phyloP scores from a whole-genome alignment of 768 basidiomycete species.

The Pleurotus ostreatus region DNA sequence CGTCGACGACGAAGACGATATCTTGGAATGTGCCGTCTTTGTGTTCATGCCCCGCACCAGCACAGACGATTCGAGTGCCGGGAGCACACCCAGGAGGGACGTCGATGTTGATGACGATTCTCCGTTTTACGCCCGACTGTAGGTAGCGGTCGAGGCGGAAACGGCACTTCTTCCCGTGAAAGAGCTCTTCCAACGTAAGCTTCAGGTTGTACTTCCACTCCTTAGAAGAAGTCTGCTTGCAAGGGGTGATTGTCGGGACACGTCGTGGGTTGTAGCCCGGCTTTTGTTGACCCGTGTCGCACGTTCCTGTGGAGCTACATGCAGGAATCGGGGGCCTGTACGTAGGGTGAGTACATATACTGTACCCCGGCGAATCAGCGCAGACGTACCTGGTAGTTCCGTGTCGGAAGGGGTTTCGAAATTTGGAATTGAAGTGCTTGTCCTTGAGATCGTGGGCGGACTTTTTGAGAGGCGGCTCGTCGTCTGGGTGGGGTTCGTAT shows the following conservation, averaged over 20 bases:
- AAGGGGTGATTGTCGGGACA: conserved; percentile 9
- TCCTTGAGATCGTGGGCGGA: background rate
- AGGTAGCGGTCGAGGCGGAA: conserved; percentile 53
- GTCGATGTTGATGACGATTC: conserved; percentile 46
- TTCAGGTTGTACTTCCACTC: conserved; percentile 44
- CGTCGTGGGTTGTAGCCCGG: conserved; percentile 8
- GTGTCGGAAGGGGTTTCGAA: conserved; percentile 3
- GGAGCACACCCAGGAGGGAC: conserved; percentile 52
- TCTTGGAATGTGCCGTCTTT: conserved; percentile 55
- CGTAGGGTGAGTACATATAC: background rate
- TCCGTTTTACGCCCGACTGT: conserved; percentile 38
- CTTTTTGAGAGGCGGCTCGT: background rate
- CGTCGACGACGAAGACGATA: conserved; percentile 54
- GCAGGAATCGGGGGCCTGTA: background rate
- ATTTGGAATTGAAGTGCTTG: conserved; percentile 4
- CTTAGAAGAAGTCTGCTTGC: conserved; percentile 25
- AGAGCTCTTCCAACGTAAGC: conserved; percentile 56
- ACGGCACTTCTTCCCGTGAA: conserved; percentile 41
- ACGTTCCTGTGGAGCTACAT: conserved; percentile 1
- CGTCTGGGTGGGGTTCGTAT: background rate
- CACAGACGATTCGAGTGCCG: conserved; percentile 51
- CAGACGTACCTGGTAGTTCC: background rate
- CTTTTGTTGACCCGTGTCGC: conserved; percentile 1
- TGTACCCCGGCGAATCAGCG: background rate
- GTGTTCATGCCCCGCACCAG: conserved; percentile 53